Evolutionary conservation across 768 basidiomycete species (phyloP), one percentile per base, ranked within the genome.

Genomic region (Lactifluus rugatus): DNA sequence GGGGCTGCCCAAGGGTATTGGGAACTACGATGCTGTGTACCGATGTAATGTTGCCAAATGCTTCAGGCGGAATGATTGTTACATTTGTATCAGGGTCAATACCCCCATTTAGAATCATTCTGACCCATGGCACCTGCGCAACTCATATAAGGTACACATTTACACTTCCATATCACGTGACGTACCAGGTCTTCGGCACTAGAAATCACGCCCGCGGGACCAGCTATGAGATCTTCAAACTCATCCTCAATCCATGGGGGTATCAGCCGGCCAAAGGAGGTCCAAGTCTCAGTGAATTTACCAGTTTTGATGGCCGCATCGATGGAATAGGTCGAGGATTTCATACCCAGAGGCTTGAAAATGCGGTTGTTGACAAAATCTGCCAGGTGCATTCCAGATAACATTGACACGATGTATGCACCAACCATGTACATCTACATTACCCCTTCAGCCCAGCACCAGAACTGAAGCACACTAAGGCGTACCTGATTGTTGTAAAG

Each of bases 151-250:
- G 36, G 11, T 23, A 23, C 31, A 8, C 6, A 7, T 7, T 1
- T 19, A 23, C 5, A 14, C 8, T 42, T 23, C 21, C 28, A 47
- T 31, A 56, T 41, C n/a, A 36, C 16, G 17, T 17, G 26, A 62
- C 74, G 10, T 31, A 74, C 78, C 72, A 80, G 69, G 36, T 79
- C 78, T 25, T 70, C 60, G 0, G 67, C 69, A 28, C 63, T 76
- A 17, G 77, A 75, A 31, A 78, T 74, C n/a, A 80, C 50, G 1
- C 76, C 78, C 2, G 72, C 77, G 0, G 77, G 58, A 5, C 76
- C 77, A 4, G 75, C 73, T 5, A 64, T 57, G 21, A 71, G 47
- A 1, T 66, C 64, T 5, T 56, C 5, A 34, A 56, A 34, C 48
- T 73, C 71, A 1, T 58, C 60, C 17, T 32, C 5, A 9, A 73